phyloP scores from a whole-genome alignment of 2,329 filamentous ascomycete species.

The Elsinoe ampelina region DNA sequence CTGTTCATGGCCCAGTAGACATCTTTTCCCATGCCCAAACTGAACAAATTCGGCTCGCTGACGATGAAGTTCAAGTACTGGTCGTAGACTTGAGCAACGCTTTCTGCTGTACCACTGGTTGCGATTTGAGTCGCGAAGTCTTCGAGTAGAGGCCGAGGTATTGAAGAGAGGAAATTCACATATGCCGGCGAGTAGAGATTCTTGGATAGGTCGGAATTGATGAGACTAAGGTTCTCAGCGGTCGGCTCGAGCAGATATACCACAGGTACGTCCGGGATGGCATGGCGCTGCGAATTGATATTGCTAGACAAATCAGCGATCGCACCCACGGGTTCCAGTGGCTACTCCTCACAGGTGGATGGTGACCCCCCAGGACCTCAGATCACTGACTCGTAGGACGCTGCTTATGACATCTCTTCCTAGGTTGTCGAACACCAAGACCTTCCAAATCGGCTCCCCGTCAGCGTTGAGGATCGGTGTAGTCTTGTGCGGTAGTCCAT shows the following conservation, averaged over 20 bases:
- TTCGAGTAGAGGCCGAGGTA: conserved; percentile 81
- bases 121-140: conserved; percentile 89
- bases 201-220: conserved; percentile 77
- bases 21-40: conserved; percentile 82
- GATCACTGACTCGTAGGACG: conserved; percentile 84
- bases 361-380: conserved; percentile 88
- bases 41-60: conserved; percentile 90
- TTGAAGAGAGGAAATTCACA: conserved; percentile 91
- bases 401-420: conserved; percentile 96
- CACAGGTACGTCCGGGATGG: conserved; percentile 92
- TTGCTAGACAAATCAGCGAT: conserved; percentile 44
- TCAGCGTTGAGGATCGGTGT: conserved; percentile 77
- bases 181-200: conserved; percentile 89
- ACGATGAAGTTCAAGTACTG: conserved; percentile 98
- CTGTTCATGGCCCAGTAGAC: conserved; percentile 97
- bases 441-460: conserved; percentile 94
- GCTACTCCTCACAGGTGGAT: conserved; percentile 67
- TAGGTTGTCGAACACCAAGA: conserved; percentile 85
- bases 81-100: conserved; percentile 86
- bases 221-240: conserved; percentile 65
- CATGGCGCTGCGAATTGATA: conserved; percentile 69
- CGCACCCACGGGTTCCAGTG: neutral
- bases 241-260: conserved; percentile 94
- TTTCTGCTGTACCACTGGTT: conserved; percentile 71
- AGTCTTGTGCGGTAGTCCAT: conserved; percentile 56